Evolutionary conservation across 2,329 filamentous ascomycete genomes (phyloP).

Genomic region (Neofusicoccum kwambonambiense): DNA sequence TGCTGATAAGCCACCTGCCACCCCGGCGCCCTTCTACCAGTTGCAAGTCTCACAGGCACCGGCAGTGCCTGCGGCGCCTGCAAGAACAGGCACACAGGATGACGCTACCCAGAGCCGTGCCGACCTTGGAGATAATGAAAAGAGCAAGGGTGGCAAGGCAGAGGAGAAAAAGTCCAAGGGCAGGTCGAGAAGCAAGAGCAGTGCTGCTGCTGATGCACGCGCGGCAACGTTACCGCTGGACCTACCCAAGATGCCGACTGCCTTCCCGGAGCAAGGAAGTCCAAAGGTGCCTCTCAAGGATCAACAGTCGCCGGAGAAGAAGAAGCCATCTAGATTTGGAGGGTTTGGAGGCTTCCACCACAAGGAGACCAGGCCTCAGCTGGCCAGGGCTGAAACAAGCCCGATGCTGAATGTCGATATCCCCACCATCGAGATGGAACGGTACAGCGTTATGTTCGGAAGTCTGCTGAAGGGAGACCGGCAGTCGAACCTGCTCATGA

Average conservation of each 20-base stretch:
- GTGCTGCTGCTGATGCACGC: conserved; percentile 22
- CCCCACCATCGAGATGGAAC: conserved; percentile 75
- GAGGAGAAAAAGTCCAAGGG: conserved; percentile 12
- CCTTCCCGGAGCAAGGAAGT: conserved; percentile 23
- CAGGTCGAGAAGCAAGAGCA: conserved; percentile 17
- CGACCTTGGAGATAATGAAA: conserved; percentile 27
- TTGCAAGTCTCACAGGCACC: conserved; percentile 23
- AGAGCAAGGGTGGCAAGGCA: conserved; percentile 10
- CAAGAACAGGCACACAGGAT: conserved; percentile 11
- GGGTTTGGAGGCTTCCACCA: conserved; percentile 21
- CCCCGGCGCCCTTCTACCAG: conserved; percentile 38
- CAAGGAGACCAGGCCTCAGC: conserved; percentile 13
- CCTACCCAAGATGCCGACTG: conserved; percentile 21
- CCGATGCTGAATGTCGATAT: conserved; percentile 71
- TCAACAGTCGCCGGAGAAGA: conserved; percentile 2
- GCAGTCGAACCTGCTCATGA: conserved; percentile 32
- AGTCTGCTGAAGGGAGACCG: conserved; percentile 58
- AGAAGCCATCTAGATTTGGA: conserved; percentile 1
- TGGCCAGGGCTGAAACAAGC: conserved; percentile 20
- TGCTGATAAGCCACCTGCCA: conserved; percentile 23
- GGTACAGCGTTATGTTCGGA: conserved; percentile 93
- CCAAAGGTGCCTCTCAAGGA: conserved; percentile 25
- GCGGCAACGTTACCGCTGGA: conserved; percentile 25
- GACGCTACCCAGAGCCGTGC: background rate
- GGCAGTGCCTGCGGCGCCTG: background rate